These are phyloP conservation scores for Tuber indicum DNA, from an alignment of 495 filamentous ascomycete species.

Conservation along the genomic window DNA sequence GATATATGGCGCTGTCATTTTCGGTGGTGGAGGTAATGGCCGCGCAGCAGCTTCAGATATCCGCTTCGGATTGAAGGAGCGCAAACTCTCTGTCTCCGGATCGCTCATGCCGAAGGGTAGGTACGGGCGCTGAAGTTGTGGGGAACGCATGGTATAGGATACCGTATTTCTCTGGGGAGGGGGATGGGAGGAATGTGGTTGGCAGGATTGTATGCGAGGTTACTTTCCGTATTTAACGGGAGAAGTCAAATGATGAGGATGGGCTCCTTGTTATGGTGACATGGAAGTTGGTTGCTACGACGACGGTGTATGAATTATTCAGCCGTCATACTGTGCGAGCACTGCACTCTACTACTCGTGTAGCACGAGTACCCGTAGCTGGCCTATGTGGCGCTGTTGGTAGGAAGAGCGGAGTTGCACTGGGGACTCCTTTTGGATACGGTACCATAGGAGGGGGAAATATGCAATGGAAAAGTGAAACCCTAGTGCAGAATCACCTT, in stretches of 20 bases:
- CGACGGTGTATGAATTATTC: neutral
- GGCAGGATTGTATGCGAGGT: neutral
- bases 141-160: neutral
- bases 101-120: neutral
- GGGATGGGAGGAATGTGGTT: neutral
- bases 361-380: too few relatives aligned
- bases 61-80: constrained; percentile 31
- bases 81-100: neutral
- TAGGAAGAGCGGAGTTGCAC: too few relatives aligned
- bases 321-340: neutral
- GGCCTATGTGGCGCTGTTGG: too few relatives aligned
- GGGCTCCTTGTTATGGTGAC: neutral
- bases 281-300: neutral
- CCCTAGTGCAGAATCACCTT: too few relatives aligned
- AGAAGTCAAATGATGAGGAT: neutral
- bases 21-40: constrained; percentile 17
- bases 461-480: too few relatives aligned
- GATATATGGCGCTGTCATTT: constrained; percentile 27
- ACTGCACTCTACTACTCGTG: too few relatives aligned
- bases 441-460: too few relatives aligned
- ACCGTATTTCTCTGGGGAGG: neutral
- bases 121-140: neutral
- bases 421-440: too few relatives aligned
- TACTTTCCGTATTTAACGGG: neutral
- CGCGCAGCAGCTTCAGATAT: constrained; percentile 24